phyloP scores from a whole-genome alignment of 2,329 filamentous ascomycete species.

The Lasiodiplodia citricola region DNA sequence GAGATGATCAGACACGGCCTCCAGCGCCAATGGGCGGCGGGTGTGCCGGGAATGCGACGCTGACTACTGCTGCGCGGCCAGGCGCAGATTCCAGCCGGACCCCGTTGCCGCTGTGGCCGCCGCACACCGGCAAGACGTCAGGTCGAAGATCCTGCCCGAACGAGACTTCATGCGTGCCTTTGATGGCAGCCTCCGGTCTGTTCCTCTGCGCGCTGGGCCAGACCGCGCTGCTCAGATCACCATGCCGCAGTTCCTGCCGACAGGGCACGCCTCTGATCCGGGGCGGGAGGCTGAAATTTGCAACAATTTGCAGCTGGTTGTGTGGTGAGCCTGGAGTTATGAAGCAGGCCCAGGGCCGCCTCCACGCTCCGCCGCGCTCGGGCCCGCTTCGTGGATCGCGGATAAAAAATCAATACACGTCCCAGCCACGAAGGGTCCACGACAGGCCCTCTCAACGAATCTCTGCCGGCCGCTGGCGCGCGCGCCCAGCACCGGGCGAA shows the following conservation, averaged over 20 bases:
- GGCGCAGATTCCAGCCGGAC: neutral
- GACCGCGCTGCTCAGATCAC: constrained; percentile 12
- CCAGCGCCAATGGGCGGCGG: neutral
- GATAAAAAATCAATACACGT: constrained; percentile 19
- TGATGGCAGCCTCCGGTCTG: constrained; percentile 8
- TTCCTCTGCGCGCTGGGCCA: constrained; percentile 6
- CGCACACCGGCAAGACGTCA: constrained; percentile 5
- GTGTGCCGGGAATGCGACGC: constrained; percentile 9
- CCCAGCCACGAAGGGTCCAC: constrained; percentile 17
- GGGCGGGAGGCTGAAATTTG: constrained; percentile 7
- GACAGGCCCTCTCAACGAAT: constrained; percentile 10
- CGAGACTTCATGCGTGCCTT: neutral
- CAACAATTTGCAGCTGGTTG: neutral
- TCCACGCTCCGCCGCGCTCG: constrained; percentile 1
- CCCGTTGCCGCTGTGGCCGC: constrained; percentile 11
- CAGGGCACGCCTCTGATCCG: constrained; percentile 3
- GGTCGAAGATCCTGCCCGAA: constrained; percentile 18
- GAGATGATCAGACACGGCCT: neutral
- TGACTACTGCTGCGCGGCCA: constrained; percentile 1
- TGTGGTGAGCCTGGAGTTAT: neutral
- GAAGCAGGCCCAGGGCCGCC: constrained; percentile 10
- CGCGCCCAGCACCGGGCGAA: neutral
- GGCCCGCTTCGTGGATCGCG: constrained; percentile 14
- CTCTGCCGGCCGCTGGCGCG: constrained; percentile 1
- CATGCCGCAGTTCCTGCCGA: constrained; percentile 16